Percentiles rank a stretch among this genome's conserved stretches.
Evolutionary conservation across 139 green algal genomes (phyloP).

Genomic region (Chlorella sp.): DNA sequence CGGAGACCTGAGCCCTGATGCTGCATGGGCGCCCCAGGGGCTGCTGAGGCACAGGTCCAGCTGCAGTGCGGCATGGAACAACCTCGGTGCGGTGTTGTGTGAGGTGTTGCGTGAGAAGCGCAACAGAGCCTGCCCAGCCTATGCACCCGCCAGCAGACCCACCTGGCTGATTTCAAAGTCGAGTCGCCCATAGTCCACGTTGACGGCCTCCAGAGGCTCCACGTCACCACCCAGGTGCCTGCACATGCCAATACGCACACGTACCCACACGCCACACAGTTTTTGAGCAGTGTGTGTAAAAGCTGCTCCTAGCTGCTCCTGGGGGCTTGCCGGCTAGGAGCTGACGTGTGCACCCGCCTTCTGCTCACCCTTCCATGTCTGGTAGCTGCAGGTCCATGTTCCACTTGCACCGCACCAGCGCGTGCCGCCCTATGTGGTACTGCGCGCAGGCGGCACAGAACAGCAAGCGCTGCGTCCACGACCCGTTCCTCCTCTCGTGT

Average conservation of each 20-base stretch:
- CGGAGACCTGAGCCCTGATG: no score
- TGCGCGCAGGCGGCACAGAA: no score
- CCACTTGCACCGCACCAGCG: slow-evolving; percentile 40
- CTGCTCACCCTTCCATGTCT: slow-evolving; percentile 43
- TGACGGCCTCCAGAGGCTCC: slow-evolving; percentile 18
- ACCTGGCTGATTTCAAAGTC: slow-evolving; percentile 47
- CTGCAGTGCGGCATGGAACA: not conserved
- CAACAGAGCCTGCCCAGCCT: not conserved
- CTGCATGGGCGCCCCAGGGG: not conserved
- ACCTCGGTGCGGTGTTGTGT: not conserved
- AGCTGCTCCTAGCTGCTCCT: no score
- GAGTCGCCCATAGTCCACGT: slow-evolving; percentile 46
- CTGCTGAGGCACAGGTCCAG: not conserved
- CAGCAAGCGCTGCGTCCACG: no score
- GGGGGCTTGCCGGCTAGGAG: not conserved
- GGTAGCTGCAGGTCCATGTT: slow-evolving; percentile 47
- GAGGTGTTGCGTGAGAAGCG: not conserved
- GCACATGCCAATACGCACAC: no score
- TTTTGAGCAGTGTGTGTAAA: no score
- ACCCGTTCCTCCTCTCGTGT: no score
- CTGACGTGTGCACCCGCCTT: no score
- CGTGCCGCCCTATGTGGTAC: slow-evolving; percentile 20
- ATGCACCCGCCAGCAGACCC: not conserved
- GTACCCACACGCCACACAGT: no score
- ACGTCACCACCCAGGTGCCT: slow-evolving; percentile 28